These are phyloP conservation scores for Astraeus odoratus DNA, from an alignment of 768 basidiomycete genomes.

Conservation along the genomic window DNA sequence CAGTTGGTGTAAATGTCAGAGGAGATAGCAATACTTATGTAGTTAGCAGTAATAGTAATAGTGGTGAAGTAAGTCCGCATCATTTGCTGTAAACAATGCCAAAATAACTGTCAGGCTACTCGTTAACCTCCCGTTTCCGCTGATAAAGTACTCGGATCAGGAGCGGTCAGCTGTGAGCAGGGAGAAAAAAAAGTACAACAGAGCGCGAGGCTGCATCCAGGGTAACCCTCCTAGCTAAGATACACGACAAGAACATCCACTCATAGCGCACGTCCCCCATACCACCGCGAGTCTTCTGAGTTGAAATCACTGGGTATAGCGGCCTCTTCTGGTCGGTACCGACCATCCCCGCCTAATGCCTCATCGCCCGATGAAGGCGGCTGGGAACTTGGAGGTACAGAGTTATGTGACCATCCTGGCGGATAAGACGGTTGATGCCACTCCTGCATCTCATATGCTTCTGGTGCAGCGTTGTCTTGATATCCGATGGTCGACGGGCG, in stretches of 20 bases:
- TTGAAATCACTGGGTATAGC: not conserved
- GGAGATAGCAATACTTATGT: not conserved
- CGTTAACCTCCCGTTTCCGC: too few species aligned
- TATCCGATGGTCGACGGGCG: constrained; percentile 3
- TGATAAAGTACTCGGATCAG: too few species aligned
- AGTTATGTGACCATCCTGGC: constrained; percentile 6
- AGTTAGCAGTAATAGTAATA: not conserved
- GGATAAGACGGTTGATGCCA: constrained; percentile 17
- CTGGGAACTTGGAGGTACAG: not conserved
- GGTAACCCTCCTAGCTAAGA: constrained; percentile 5
- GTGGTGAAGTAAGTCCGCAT: not conserved
- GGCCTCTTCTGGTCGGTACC: constrained; percentile 6
- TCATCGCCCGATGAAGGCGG: not conserved
- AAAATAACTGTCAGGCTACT: not conserved
- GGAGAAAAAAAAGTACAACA: constrained; percentile 8
- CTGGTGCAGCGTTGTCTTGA: constrained; percentile 7
- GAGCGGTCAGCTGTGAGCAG: not conserved
- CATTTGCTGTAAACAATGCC: not conserved
- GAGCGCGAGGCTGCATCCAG: not conserved
- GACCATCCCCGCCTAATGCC: constrained; percentile 4
- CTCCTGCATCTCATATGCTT: constrained; percentile 35
- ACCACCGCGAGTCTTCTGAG: constrained; percentile 6
- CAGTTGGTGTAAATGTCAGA: not conserved
- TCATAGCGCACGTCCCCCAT: constrained; percentile 18
- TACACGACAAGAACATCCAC: constrained; percentile 8